Base-by-base conservation (phyloP, 768 basidiomycete species). In the Clavulina sp. region DNA sequence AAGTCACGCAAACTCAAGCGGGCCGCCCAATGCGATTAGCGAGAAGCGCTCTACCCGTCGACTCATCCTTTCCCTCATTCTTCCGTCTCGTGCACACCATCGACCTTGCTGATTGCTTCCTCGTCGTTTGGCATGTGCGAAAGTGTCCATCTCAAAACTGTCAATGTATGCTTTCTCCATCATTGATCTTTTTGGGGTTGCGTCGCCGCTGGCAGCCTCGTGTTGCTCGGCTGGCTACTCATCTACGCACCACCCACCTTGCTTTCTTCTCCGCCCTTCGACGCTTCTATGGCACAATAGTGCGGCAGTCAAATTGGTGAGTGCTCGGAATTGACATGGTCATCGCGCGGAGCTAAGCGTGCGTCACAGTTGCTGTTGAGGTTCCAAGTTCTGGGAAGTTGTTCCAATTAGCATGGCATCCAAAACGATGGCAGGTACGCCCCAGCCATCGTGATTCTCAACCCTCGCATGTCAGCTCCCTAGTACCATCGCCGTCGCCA, bases 271-370 rank as follows among this genome's bases (percentile, higher is more conserved):
- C 36, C 13, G 13, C 21, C 36, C 13, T 49, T 48, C n/a, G 21
- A 24, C 46, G 19, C 32, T 13, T 23, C 47, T 2, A 36, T 13
- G 0, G n/a, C n/a, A n/a, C 4, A 24, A 41, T 59, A 81, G 87
- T 97, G 93, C 67, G 93, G 93, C 76, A 97, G 96, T 85, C 92
- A 97, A 75, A 93, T 95, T 67, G 92, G 92, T 89, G 60, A 16
- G 48, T 33, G 31, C 16, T 26, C 28, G n/a, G n/a, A n/a, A n/a
- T n/a, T n/a, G n/a, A n/a, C n/a, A 9, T 26, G 7, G 28, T 26
- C 26, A 7, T 7, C 48, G 16, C n/a, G 16, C 30, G 48, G 24
- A 16, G 16, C 16, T 18, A 13, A 23, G 26, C 6, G 4, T 3
- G 31, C 29, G 41, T 23, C 16, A n/a, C 4, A 26, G 2, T 19